A percentile compares a stretch with the other conserved stretches of the same genome.
phyloP scores from a whole-genome alignment of 345 rosid species.

The Orychophragmus violaceus region DNA sequence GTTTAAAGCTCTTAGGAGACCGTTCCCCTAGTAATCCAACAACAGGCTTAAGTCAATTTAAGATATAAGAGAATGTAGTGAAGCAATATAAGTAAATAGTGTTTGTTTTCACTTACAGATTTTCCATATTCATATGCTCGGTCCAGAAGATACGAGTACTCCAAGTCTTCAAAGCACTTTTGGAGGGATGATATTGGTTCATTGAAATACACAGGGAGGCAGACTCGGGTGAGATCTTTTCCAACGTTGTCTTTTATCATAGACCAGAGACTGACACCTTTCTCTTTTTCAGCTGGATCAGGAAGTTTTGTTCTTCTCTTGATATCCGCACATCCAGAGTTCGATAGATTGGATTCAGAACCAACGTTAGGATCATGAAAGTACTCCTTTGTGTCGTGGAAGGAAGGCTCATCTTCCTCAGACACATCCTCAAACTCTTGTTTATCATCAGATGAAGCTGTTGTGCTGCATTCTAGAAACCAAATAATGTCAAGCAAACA shows the following conservation, averaged over 20 bases:
- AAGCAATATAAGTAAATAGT: background rate
- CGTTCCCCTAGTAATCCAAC: constrained; percentile 53
- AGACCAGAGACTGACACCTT: constrained; percentile 97
- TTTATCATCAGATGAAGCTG: constrained; percentile 91
- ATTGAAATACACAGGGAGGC: constrained; percentile 94
- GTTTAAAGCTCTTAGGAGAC: constrained; percentile 59
- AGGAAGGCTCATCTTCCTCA: constrained; percentile 71
- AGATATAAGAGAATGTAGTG: background rate
- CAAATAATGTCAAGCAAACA: constrained; percentile 24
- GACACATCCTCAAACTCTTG: constrained; percentile 80
- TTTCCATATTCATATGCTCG: constrained; percentile 74
- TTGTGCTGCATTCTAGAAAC: constrained; percentile 85
- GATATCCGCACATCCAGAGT: constrained; percentile 35
- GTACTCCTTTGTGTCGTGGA: constrained; percentile 65
- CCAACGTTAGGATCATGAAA: constrained; percentile 41
- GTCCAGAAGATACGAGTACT: constrained; percentile 86
- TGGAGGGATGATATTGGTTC: constrained; percentile 98
- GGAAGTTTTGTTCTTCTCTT: constrained; percentile 81
- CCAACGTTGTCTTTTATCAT: constrained; percentile 98
- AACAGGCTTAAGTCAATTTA: constrained; percentile 1
- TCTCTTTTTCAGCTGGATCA: constrained; percentile 88
- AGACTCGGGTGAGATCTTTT: constrained; percentile 90
- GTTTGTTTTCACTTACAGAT: constrained; percentile 45
- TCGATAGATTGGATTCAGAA: constrained; percentile 29
- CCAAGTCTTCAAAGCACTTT: constrained; percentile 91